phyloP scores from a whole-genome alignment of 1,139 yeast genomes.

The Scheffersomyces cryptocercus region DNA sequence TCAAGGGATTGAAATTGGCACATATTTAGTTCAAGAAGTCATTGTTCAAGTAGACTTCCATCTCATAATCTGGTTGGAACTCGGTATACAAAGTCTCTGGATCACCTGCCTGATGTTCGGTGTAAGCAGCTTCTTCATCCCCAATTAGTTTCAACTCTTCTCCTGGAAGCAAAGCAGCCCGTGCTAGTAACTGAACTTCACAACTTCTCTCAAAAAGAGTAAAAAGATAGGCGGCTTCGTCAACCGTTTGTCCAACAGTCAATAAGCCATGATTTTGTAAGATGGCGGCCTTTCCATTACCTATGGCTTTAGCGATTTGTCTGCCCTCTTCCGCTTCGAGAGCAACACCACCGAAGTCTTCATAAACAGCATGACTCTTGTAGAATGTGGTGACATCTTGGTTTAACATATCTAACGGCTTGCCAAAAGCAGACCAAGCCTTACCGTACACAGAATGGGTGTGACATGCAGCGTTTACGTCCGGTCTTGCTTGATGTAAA shows the following conservation, averaged over 20 bases:
- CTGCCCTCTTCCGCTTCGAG: slow-evolving; percentile 71
- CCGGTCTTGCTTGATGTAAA: slow-evolving; percentile 74
- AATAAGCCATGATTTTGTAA: slow-evolving; percentile 78
- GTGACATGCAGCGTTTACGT: slow-evolving; percentile 80
- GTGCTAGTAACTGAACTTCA: slow-evolving; percentile 69
- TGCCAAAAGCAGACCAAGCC: slow-evolving; percentile 73
- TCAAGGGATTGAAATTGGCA: too few species aligned
- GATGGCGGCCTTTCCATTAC: slow-evolving; percentile 63
- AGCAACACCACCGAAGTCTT: slow-evolving; percentile 79
- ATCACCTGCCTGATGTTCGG: slow-evolving; percentile 61
- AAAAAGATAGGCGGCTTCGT: slow-evolving; percentile 78
- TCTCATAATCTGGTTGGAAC: slow-evolving; percentile 65
- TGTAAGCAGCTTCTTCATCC: slow-evolving; percentile 72
- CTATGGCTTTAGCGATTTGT: slow-evolving; percentile 66
- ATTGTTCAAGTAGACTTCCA: slow-evolving; percentile 29
- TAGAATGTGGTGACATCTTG: slow-evolving; percentile 75
- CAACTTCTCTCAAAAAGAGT: slow-evolving; percentile 65
- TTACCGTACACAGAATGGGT: slow-evolving; percentile 76
- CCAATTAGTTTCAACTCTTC: slow-evolving; percentile 33
- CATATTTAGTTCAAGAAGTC: slow-evolving; percentile 15
- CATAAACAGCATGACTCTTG: slow-evolving; percentile 64
- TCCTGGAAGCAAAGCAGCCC: slow-evolving; percentile 41
- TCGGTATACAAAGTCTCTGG: slow-evolving; percentile 71
- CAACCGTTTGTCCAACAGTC: slow-evolving; percentile 77
- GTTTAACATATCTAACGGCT: slow-evolving; percentile 73